phyloP scores from a whole-genome alignment of 2,329 filamentous ascomycete species.

The Aspergillus novofumigatus region DNA sequence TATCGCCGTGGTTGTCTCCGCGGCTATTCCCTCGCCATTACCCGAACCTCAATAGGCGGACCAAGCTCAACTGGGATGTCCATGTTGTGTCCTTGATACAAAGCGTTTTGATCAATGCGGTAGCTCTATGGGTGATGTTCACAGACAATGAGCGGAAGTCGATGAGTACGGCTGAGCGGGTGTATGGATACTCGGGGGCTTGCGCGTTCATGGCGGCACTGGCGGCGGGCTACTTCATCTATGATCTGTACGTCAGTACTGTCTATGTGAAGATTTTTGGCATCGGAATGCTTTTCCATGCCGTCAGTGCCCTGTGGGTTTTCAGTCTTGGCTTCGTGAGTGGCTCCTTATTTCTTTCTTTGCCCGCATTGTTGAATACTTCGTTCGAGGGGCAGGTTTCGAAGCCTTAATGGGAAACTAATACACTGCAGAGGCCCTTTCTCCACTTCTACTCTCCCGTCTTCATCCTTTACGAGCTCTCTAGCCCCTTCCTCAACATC shows the following conservation, averaged over 20 bases:
- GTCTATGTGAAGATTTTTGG: conserved; percentile 57
- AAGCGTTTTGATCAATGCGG: conserved; percentile 51
- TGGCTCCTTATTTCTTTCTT: conserved; percentile 15
- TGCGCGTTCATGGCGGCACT: conserved; percentile 57
- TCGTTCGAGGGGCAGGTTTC: not conserved
- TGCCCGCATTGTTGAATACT: not conserved
- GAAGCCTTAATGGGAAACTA: not conserved
- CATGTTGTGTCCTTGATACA: conserved; percentile 62
- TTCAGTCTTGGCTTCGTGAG: conserved; percentile 62
- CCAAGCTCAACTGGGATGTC: conserved; percentile 63
- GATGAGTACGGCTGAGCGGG: conserved; percentile 50
- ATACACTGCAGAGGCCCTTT: conserved; percentile 53
- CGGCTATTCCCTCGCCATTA: conserved; percentile 54
- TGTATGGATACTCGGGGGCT: conserved; percentile 60
- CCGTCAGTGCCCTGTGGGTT: conserved; percentile 56
- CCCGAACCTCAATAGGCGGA: conserved; percentile 50
- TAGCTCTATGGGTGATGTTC: conserved; percentile 57
- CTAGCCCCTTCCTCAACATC: conserved; percentile 62
- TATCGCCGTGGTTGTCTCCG: conserved; percentile 54
- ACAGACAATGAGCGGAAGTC: conserved; percentile 52
- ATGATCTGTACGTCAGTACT: conserved; percentile 57
- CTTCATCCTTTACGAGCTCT: conserved; percentile 66
- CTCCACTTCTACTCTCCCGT: conserved; percentile 61
- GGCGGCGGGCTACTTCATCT: conserved; percentile 61
- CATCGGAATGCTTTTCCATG: conserved; percentile 59